Percentiles rank a stretch among this genome's conserved stretches.
phyloP scores from a whole-genome alignment of 805 yeast genomes.

The Suhomyces tanzawaensis region DNA sequence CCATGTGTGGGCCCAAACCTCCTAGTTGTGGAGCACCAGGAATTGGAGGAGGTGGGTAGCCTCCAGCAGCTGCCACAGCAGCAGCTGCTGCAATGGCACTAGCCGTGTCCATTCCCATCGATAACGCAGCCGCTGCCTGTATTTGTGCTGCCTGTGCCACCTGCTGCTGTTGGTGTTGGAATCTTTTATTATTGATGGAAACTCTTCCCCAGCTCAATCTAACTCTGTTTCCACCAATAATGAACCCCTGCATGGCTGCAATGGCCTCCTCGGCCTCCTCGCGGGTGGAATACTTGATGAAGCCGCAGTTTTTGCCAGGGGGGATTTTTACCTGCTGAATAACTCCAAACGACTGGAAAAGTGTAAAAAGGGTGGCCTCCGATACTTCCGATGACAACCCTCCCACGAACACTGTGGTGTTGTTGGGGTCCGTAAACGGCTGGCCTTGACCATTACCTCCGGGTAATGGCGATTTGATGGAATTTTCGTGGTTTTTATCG shows the following conservation, averaged over 20 bases:
- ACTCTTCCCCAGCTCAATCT: slow-evolving; percentile 86
- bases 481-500: neutral
- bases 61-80: slow-evolving; percentile 22
- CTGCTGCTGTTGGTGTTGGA: slow-evolving; percentile 27
- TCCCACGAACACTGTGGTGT: slow-evolving; percentile 78
- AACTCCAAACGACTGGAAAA: slow-evolving; percentile 73
- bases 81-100: slow-evolving; percentile 28
- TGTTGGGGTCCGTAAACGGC: slow-evolving; percentile 52
- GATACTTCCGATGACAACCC: slow-evolving; percentile 64
- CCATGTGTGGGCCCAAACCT: slow-evolving; percentile 6
- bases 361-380: slow-evolving; percentile 56
- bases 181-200: slow-evolving; percentile 31
- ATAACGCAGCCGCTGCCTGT: slow-evolving; percentile 37
- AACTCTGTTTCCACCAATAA: slow-evolving; percentile 78
- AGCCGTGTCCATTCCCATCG: slow-evolving; percentile 39
- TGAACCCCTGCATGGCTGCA: slow-evolving; percentile 84
- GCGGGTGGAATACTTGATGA: slow-evolving; percentile 76
- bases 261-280: slow-evolving; percentile 85
- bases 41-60: slow-evolving; percentile 8
- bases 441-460: slow-evolving; percentile 12
- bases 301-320: slow-evolving; percentile 82
- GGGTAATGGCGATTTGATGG: neutral
- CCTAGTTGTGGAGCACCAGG: slow-evolving; percentile 3
- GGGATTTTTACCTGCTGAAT: slow-evolving; percentile 73
- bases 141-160: slow-evolving; percentile 35